phyloP scores from a whole-genome alignment of 768 basidiomycete genomes.

The Filobasidium wieringae region DNA sequence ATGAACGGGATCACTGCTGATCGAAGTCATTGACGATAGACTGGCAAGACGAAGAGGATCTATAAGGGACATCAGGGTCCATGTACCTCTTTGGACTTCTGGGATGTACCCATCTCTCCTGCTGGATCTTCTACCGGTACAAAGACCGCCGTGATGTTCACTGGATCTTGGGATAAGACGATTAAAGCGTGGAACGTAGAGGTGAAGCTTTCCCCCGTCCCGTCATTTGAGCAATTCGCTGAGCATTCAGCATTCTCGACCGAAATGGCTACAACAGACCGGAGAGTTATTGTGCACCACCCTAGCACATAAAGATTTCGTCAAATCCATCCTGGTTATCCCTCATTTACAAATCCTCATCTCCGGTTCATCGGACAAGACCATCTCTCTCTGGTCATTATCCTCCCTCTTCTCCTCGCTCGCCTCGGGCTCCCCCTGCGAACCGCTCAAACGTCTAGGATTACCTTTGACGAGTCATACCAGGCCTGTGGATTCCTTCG shows the following conservation, averaged over 20 bases:
- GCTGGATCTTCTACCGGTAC: conserved; percentile 43
- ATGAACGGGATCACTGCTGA: neutral
- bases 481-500: conserved; percentile 73
- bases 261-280: too few species aligned
- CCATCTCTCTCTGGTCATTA: conserved; percentile 72
- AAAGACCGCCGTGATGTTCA: conserved; percentile 54
- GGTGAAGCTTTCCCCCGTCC: conserved; percentile 41
- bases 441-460: too few species aligned
- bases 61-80: conserved; percentile 81
- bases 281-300: conserved; percentile 60
- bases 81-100: conserved; percentile 68
- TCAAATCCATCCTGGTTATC: conserved; percentile 69
- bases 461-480: conserved; percentile 79
- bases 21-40: conserved; percentile 44
- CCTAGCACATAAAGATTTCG: conserved; percentile 73
- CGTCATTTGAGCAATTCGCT: neutral
- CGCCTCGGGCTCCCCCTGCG: conserved; percentile 11
- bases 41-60: conserved; percentile 62
- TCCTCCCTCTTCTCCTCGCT: conserved; percentile 1
- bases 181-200: conserved; percentile 75
- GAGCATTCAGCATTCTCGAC: conserved; percentile 11
- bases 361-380: conserved; percentile 83
- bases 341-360: conserved; percentile 56
- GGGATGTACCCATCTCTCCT: conserved; percentile 4
- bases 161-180: conserved; percentile 94